Conservation (phyloP, 202 grass and related monocot species). For the Panicum virgatum region DNA sequence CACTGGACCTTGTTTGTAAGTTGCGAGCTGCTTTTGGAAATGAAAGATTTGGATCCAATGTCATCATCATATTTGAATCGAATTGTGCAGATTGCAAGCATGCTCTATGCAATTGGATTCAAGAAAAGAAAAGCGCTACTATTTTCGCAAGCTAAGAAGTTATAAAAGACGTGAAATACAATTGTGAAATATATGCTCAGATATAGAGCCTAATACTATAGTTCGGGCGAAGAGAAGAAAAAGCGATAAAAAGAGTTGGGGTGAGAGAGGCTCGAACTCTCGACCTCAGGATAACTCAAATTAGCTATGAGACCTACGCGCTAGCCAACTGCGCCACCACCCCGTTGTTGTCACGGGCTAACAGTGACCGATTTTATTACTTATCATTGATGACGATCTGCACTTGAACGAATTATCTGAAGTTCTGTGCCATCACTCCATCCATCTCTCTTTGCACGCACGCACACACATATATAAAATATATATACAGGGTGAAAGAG, state of each 20-base stretch:
- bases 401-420: too few species aligned
- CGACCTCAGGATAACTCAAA: conserved; percentile 58
- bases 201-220: not conserved
- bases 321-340: conserved; percentile 73
- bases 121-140: not conserved
- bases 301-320: conserved; percentile 64
- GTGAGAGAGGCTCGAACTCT: conserved; percentile 79
- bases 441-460: not conserved
- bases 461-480: too few species aligned
- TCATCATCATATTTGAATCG: not conserved
- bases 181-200: too few species aligned
- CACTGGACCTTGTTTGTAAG: not conserved
- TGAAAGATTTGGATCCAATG: not conserved
- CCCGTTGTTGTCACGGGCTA: not conserved
- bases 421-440: not conserved
- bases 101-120: not conserved
- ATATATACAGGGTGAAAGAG: too few species aligned
- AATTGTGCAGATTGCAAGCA: not conserved
- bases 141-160: too few species aligned
- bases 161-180: too few species aligned
- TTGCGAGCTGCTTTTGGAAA: not conserved
- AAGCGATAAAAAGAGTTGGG: not conserved
- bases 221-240: not conserved
- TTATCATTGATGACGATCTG: too few species aligned
- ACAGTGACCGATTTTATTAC: too few species aligned